These are phyloP conservation scores for Leptographium procerum DNA, from an alignment of 2,329 filamentous ascomycete species.

Conservation along the genomic window DNA sequence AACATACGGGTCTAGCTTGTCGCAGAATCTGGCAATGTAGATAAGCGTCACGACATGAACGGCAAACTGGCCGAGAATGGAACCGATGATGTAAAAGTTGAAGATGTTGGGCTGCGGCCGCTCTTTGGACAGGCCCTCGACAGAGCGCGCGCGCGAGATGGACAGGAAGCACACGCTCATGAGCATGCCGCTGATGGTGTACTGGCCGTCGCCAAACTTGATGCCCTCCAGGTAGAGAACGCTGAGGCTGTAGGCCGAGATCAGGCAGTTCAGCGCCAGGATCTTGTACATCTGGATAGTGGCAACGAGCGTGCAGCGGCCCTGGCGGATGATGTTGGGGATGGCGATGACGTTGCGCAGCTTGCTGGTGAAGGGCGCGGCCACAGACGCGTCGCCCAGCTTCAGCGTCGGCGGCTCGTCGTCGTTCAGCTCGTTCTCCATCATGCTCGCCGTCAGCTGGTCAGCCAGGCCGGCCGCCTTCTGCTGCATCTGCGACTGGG, in stretches of 20 bases:
- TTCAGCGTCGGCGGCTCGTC: constrained; percentile 92
- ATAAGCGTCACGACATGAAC: constrained; percentile 90
- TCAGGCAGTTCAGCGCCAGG: constrained; percentile 90
- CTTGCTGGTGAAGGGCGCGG: constrained; percentile 95
- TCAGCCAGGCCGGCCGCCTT: constrained; percentile 74
- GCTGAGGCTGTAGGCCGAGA: constrained; percentile 92
- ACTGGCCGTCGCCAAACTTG: constrained; percentile 97
- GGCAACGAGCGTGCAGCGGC: constrained; percentile 90
- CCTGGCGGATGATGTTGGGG: constrained; percentile 96
- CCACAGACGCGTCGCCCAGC: constrained; percentile 91
- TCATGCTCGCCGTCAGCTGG: constrained; percentile 74
- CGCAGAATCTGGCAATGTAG: constrained; percentile 84
- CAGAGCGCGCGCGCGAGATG: constrained; percentile 92
- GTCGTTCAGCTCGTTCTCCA: constrained; percentile 80
- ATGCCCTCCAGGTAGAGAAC: constrained; percentile 96
- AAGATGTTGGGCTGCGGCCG: constrained; percentile 98
- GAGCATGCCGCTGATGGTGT: constrained; percentile 97
- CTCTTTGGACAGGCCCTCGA: constrained; percentile 92
- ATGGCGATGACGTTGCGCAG: constrained; percentile 93
- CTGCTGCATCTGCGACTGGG: constrained; percentile 53
- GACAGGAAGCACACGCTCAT: constrained; percentile 99
- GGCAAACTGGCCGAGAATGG: constrained; percentile 92
- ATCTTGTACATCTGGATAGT: constrained; percentile 99
- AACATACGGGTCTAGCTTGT: constrained; percentile 74
- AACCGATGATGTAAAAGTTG: constrained; percentile 97